Percentiles rank a stretch among this genome's conserved stretches.
These are phyloP conservation scores for Urochloa ruziziensis DNA, from an alignment of 176 grass and related monocot genomes.

Conservation along the genomic window DNA sequence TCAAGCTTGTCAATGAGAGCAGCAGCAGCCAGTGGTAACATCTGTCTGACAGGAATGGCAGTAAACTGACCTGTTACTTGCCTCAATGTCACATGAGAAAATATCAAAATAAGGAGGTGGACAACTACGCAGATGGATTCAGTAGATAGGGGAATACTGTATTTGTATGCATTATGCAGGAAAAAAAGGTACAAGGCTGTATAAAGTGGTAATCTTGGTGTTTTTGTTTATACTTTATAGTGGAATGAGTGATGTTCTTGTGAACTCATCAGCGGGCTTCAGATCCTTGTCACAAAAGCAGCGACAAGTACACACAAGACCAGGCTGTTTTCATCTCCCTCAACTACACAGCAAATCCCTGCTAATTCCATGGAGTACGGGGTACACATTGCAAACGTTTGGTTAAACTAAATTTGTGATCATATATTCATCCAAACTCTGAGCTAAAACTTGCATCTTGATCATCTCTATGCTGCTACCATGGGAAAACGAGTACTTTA, in stretches of 20 bases:
- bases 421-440: neutral
- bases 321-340: neutral
- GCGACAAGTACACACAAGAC: too few relatives aligned
- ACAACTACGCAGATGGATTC: neutral
- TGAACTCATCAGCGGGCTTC: neutral
- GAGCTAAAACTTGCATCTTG: neutral
- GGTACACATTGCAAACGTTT: neutral
- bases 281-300: neutral
- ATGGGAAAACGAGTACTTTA: neutral
- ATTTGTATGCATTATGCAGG: neutral
- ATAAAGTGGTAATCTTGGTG: neutral
- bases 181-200: neutral
- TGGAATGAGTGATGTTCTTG: neutral
- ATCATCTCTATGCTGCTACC: neutral
- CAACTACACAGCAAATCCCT: neutral
- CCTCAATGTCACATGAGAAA: neutral
- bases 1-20: constrained; percentile 54
- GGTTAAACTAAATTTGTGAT: neutral
- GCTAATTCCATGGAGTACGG: neutral
- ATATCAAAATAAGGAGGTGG: neutral
- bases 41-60: neutral
- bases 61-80: neutral
- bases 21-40: neutral
- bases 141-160: neutral
- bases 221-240: neutral